Base-by-base conservation (phyloP, 2,329 filamentous ascomycete genomes). In the Aspergillus sp. region DNA sequence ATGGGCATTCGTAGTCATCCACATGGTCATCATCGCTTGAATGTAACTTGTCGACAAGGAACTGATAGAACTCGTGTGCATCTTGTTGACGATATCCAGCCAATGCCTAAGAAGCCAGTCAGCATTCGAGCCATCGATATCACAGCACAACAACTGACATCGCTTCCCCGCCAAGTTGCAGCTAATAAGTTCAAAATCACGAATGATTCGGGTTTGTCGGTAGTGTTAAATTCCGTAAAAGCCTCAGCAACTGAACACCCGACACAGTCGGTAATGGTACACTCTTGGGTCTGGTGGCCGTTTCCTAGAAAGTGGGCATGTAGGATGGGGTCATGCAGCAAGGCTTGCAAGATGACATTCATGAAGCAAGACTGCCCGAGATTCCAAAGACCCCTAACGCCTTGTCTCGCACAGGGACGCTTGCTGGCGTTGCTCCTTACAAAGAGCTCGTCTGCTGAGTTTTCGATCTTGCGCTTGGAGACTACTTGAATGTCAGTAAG, bases 351-450 rank as follows among this genome's bases (percentile, higher is more conserved):
- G 43, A 97, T 90, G 25, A 96, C 91, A 59, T 93, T 95, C 78
- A 97, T 91, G 70, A 96, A 98, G 73, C 91, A 98, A 9, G 93
- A 97, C 49, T 94, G 90, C n/a, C 91, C 93, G 66, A 95, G 91
- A 63, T 97, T 98, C 70, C 95, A 96, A 51, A 98, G 85, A 27
- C 91, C 91, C 32, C 93, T 83, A 35, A 96, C 81, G 7, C 93
- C 91, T 56, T 86, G 90, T 15, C 89, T 90, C 48, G 88, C 83
- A 64, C 91, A 96, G 10, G 89, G 86, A 5, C 88, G 84, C 49
- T 83, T 80, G 23, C 80, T 84, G 10, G 90, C 90, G 63, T 96
- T 94, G 51, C 77, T 77, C 37, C 83, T 79, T 54, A 95, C 85
- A 59, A 88, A 90, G 47, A 82, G 77, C 49, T 88, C 82, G 53